Conservation (phyloP, 2,329 filamentous ascomycete genomes). For the Fusarium sp. region DNA sequence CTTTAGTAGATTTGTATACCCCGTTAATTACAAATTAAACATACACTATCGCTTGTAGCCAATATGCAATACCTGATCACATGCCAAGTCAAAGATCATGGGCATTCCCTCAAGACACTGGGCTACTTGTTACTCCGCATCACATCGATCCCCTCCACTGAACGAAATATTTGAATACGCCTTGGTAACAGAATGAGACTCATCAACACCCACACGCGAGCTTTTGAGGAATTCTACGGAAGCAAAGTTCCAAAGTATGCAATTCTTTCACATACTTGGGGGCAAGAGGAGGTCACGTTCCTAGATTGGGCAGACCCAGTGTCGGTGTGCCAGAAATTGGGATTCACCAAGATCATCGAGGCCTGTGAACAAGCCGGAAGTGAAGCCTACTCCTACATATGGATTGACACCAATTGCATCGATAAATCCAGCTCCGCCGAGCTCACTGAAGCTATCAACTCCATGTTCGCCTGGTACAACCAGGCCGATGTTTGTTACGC, state of each 20-base stretch:
- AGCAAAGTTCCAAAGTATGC: not conserved
- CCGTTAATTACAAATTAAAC: too few relatives aligned
- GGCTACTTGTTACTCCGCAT: not conserved
- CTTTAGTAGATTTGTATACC: too few relatives aligned
- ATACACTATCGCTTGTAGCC: not conserved
- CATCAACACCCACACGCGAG: not conserved
- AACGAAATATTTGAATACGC: accelerated
- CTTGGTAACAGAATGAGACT: not conserved
- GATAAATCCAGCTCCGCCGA: not conserved
- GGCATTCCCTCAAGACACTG: not conserved
- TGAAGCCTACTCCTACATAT: not conserved
- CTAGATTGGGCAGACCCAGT: not conserved
- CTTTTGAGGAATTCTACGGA: not conserved
- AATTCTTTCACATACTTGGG: not conserved
- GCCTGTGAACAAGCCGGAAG: not conserved
- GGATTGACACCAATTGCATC: not conserved
- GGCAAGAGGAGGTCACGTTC: not conserved
- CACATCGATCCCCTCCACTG: accelerated
- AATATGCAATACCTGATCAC: not conserved
- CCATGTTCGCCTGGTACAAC: not conserved
- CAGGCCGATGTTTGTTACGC: not conserved
- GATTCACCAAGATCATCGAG: not conserved
- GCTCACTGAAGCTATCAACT: not conserved
- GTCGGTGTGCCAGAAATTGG: not conserved
- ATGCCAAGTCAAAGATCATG: too few relatives aligned